Evolutionary conservation across 192 early-diverging fungal genomes (phyloP), one percentile per base, ranked within the genome.

Genomic region (Chytriomyces hyalinus): DNA sequence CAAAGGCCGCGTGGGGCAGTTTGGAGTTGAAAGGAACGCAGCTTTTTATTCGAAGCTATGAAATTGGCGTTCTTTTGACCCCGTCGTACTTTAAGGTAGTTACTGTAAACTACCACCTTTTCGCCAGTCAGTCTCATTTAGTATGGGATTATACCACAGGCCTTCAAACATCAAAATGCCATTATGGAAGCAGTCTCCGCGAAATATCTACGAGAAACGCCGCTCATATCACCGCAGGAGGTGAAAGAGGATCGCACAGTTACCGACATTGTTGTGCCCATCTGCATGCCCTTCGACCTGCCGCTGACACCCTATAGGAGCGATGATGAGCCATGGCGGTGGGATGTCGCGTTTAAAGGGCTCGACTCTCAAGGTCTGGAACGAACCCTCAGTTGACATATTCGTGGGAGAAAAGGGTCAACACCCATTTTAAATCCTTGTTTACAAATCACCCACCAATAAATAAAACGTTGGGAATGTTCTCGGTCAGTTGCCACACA

Each of bases 1-100:
- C 85, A 8, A 86, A 88, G 73, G 91, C 91, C n/a, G 91, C 91
- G 3, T 92, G 90, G 91, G 91, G 91, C 4, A 71, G 75, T 20
- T 67, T 90, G 22, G 80, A 90, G 61, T 82, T 83, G 66, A 85
- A 89, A 20, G 81, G 78, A 24, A 79, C 70, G 5, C 84, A 88
- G 61, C 75, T 92, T n/a, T 78, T 81, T 45, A 86, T 92, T 22
- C 79, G 90, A 15, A 91, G 88, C 60, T 92, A 88, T 78, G 91
- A 92, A 57, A 75, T 92, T 0, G 91, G 91, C 0, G 89, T 92
- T 2, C 78, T 92, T 5, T 61, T 91, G 22, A 83, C 77, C 64
- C 89, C 91, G 3, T 79, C 77, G 17, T 70, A 89, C 17, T 92
- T 84, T 70, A 81, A 92, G 84, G 91, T 92, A 77, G 70, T 46